Percentiles rank a stretch among this genome's conserved stretches.
phyloP scores from a whole-genome alignment of 1,284 basidiomycete genomes.

The Pseudozyma tsukubaensis region DNA sequence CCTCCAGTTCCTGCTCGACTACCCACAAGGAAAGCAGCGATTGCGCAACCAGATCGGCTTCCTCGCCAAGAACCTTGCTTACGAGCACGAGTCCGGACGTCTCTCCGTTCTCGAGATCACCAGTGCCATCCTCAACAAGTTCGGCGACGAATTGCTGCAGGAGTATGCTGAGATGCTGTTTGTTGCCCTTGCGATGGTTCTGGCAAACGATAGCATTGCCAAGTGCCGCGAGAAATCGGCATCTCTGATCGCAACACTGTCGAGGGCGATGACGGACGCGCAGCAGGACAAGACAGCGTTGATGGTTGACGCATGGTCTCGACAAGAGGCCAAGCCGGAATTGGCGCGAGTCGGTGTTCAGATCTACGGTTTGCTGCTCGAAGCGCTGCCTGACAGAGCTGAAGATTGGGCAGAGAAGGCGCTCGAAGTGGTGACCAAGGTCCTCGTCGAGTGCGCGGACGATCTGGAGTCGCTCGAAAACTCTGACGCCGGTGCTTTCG shows the following conservation, averaged over 20 bases:
- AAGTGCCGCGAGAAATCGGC: constrained; percentile 90
- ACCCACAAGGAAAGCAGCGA: constrained; percentile 93
- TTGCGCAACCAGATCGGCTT: constrained; percentile 89
- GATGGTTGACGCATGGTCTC: constrained; percentile 84
- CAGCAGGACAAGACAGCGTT: constrained; percentile 76
- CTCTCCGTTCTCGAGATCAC: constrained; percentile 92
- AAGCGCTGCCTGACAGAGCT: constrained; percentile 69
- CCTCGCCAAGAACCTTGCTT: constrained; percentile 92
- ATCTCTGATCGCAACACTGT: constrained; percentile 81
- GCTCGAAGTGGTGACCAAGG: constrained; percentile 28
- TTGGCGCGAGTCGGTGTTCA: constrained; percentile 81
- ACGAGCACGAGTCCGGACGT: constrained; percentile 89
- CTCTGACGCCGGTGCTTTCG: constrained; percentile 20
- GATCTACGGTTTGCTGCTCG: constrained; percentile 69
- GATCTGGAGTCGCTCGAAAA: constrained; percentile 51
- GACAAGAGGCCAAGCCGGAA: constrained; percentile 74
- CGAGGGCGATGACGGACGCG: constrained; percentile 77
- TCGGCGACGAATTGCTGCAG: constrained; percentile 79
- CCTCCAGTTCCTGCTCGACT: constrained; percentile 95
- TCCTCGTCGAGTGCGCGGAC: constrained; percentile 47
- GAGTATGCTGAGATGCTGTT: constrained; percentile 92
- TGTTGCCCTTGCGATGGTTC: constrained; percentile 87
- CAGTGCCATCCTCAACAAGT: constrained; percentile 84
- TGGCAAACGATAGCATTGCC: constrained; percentile 91
- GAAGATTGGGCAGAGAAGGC: constrained; percentile 36